Conservation (phyloP, 2,329 filamentous ascomycete genomes). For the Aureobasidium leucospermi region DNA sequence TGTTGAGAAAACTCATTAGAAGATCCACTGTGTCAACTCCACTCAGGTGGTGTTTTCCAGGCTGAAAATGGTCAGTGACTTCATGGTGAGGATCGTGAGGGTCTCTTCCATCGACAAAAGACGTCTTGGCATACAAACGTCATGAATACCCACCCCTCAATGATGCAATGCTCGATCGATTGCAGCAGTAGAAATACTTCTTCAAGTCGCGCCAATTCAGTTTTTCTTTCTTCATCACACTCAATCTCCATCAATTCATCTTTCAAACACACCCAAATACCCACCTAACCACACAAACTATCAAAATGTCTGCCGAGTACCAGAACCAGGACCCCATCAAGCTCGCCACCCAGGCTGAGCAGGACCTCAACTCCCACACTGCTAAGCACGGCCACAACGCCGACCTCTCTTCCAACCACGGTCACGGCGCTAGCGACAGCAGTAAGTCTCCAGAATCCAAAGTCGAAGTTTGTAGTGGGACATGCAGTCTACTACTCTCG, state of each 20-base stretch:
- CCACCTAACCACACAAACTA: background rate
- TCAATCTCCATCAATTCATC: conserved; percentile 13
- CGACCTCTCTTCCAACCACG: conserved; percentile 18
- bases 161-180: conserved; percentile 6
- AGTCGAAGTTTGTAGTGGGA: background rate
- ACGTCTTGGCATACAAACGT: background rate
- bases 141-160: background rate
- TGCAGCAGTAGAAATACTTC: conserved; percentile 10
- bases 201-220: background rate
- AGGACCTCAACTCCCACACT: conserved; percentile 38
- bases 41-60: background rate
- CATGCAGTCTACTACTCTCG: background rate
- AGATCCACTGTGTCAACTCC: background rate
- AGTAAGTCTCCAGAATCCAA: conserved; percentile 25
- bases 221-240: conserved; percentile 9
- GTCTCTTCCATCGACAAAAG: background rate
- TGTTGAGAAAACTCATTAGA: background rate
- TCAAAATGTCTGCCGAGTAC: conserved; percentile 37
- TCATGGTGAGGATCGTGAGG: background rate
- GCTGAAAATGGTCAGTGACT: background rate
- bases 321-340: conserved; percentile 34
- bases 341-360: conserved; percentile 42
- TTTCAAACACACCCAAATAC: conserved; percentile 12
- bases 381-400: conserved; percentile 31
- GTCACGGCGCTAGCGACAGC: conserved; percentile 28